Evolutionary conservation across 805 yeast genomes (phyloP).

Genomic region (Ogataea polymorpha): DNA sequence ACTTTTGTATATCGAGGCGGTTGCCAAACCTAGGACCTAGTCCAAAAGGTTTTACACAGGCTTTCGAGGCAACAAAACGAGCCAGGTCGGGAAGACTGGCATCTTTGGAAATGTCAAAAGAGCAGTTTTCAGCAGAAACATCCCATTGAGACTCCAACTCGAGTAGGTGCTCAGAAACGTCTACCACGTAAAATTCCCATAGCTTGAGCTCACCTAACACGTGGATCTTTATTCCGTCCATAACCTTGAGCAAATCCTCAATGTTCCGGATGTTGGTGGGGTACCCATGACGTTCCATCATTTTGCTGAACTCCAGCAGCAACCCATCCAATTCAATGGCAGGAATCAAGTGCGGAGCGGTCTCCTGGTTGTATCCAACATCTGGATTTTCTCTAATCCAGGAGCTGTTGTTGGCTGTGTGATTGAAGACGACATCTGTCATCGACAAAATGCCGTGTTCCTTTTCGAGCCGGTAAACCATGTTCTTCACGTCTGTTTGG

Average conservation of each 20-base stretch:
- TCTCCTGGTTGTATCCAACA: conserved; percentile 77
- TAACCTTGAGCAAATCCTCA: conserved; percentile 55
- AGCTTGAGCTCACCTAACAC: conserved; percentile 65
- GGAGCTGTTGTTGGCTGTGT: conserved; percentile 84
- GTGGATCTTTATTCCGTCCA: conserved; percentile 65
- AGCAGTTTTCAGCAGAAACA: conserved; percentile 4
- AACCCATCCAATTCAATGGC: conserved; percentile 81
- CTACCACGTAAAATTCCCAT: conserved; percentile 86
- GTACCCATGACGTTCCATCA: conserved; percentile 54
- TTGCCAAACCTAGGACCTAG: conserved; percentile 51
- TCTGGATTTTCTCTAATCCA: conserved; percentile 91
- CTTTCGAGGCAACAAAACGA: conserved; percentile 42
- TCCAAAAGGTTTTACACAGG: conserved; percentile 42
- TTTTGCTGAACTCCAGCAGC: conserved; percentile 61
- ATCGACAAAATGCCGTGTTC: conserved; percentile 66
- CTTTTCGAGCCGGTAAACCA: conserved; percentile 48
- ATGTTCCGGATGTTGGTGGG: conserved; percentile 52
- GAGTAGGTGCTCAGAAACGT: conserved; percentile 43
- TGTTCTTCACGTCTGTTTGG: conserved; percentile 48
- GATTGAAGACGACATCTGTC: conserved; percentile 93
- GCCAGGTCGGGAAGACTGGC: conserved; percentile 49
- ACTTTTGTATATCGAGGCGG: conserved; percentile 44
- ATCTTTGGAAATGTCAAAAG: conserved; percentile 42
- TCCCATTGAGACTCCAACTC: conserved; percentile 40
- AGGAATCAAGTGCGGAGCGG: conserved; percentile 84